phyloP scores from a whole-genome alignment of 2,329 filamentous ascomycete species.

The Ophiostoma sp. region DNA sequence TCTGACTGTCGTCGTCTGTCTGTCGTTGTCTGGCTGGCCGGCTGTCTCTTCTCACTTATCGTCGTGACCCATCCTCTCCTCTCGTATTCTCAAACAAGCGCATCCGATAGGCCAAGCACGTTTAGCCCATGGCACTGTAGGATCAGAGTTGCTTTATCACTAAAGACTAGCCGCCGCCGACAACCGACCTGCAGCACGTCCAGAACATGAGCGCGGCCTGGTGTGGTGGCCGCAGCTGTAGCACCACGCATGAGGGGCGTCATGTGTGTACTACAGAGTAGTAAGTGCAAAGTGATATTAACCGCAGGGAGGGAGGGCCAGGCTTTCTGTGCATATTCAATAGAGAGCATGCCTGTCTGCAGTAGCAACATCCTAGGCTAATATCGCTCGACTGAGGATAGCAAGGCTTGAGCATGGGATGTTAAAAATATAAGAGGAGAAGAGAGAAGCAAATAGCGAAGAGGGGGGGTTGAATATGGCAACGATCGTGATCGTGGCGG shows the following conservation, averaged over 20 bases:
- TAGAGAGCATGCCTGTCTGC: background rate
- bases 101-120: background rate
- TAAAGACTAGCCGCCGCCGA: background rate
- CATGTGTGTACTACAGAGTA: background rate
- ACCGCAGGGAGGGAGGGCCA: background rate
- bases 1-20: no score
- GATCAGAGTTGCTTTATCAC: background rate
- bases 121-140: background rate
- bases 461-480: background rate
- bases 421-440: background rate
- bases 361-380: background rate
- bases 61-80: background rate
- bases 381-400: background rate
- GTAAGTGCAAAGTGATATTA: background rate
- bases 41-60: background rate
- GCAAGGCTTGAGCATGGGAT: background rate
- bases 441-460: background rate
- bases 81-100: conserved; percentile 8
- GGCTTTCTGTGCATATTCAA: background rate
- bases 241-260: background rate
- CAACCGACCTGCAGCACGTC: background rate
- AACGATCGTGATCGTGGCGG: background rate
- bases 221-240: background rate
- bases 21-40: no score
- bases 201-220: background rate